Evolutionary conservation across 352 stramenopile species (phyloP).

Genomic region (Achlya hypogyna): DNA sequence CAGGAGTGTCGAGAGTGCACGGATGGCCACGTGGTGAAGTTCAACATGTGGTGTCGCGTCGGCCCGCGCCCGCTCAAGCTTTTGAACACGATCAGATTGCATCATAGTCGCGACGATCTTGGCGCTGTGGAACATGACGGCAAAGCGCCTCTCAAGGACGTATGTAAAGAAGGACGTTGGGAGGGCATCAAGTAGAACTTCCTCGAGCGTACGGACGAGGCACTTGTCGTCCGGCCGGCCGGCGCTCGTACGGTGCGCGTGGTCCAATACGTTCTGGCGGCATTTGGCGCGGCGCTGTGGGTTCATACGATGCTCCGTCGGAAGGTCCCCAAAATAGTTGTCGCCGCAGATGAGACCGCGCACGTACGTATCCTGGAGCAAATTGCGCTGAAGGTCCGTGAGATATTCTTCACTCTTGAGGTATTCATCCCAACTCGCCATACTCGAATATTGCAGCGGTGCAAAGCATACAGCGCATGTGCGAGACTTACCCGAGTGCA

Average conservation of each 20-base stretch:
- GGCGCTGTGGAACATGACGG: constrained; percentile 74
- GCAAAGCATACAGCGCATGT: constrained; percentile 73
- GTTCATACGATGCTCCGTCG: constrained; percentile 80
- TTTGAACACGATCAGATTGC: constrained; percentile 36
- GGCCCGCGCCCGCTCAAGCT: constrained; percentile 31
- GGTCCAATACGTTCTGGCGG: constrained; percentile 67
- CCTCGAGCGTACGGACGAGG: constrained; percentile 63
- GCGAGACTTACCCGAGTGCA: constrained; percentile 71
- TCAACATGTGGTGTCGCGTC: constrained; percentile 37
- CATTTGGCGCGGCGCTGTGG: constrained; percentile 78
- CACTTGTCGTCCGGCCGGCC: constrained; percentile 73
- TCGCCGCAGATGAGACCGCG: constrained; percentile 71
- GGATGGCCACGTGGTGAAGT: constrained; percentile 76
- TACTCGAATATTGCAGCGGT: constrained; percentile 55
- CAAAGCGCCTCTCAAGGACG: constrained; percentile 64
- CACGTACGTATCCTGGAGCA: constrained; percentile 71
- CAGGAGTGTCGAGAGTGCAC: constrained; percentile 61
- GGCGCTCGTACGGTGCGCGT: constrained; percentile 73
- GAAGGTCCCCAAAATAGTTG: constrained; percentile 49
- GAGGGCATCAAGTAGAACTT: constrained; percentile 67
- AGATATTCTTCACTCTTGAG: constrained; percentile 74
- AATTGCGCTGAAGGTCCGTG: constrained; percentile 51
- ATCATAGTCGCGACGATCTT: constrained; percentile 51
- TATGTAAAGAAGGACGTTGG: constrained; percentile 71
- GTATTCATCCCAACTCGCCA: constrained; percentile 73